Evolutionary conservation across 2,329 filamentous ascomycete genomes (phyloP), one percentile per base, ranked within the genome.

Genomic region (Aspergillus aculeatus): DNA sequence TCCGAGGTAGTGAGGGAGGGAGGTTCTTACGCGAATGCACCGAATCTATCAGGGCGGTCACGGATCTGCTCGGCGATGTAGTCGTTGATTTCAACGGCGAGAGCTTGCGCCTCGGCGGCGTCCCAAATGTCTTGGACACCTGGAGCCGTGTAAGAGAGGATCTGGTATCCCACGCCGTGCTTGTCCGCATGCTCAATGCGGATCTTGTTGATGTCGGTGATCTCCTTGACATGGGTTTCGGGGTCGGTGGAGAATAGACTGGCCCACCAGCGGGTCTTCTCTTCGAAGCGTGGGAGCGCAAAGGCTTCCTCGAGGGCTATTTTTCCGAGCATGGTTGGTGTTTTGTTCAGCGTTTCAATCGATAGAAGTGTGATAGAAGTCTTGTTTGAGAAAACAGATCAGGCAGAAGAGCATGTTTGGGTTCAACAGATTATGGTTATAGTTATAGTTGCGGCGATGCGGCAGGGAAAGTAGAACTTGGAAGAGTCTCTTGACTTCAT

Each of bases 281-380:
- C 83, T 50, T 81, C 77, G 62, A 86, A 80, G 35, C 84, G 80
- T 49, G 86, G 84, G 6, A 87, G 78, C 61, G 82, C 82, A 63
- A 86, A 87, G 14, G 84, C 84, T 73, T 88, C 85, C 70, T 88
- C 85, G 23, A 88, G 77, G 12, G 83, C 82, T 59, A 88, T 80
- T 63, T 88, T 88, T 61, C 86, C 85, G 12, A 81, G 73, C 84
- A 86, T 86, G 24, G 49, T 68, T 48, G 10, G 31, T 23, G 26
- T n/a, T 31, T 6, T 51, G 26, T 29, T 29, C 26, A 10, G 7
- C 26, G 26, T 29, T 26, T 29, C 26, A 29, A 9, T 29, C 26
- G 26, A 29, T 10, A 7, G 26, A 29, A 29, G 26, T 29, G 2
- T 29, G 26, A 6, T 29, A 9, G 26, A 29, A 29, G 26, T 10